Percentiles rank a stretch among this genome's conserved stretches.
Conservation (phyloP, 306 rosid genomes). For the Lathyrus aphaca region DNA sequence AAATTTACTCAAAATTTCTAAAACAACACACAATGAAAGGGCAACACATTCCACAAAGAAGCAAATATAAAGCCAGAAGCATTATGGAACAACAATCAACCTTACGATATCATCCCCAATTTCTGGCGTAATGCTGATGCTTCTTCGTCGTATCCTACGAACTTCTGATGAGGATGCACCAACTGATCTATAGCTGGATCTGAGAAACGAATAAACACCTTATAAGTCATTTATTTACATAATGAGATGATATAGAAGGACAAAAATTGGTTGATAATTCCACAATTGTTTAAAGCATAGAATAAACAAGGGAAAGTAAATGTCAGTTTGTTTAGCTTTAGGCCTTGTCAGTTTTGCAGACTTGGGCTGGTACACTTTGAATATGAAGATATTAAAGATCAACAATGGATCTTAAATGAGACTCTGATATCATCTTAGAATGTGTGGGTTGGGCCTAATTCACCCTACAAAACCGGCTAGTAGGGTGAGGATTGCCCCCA, state of each 20-base stretch:
- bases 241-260: slow-evolving; percentile 16
- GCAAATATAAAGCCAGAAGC: slow-evolving; percentile 26
- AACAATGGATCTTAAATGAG: no score
- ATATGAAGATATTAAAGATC: slow-evolving; percentile 19
- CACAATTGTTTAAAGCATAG: slow-evolving; percentile 23
- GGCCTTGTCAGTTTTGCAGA: slow-evolving; percentile 12
- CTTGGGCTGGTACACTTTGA: slow-evolving; percentile 6
- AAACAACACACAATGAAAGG: slow-evolving; percentile 15
- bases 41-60: slow-evolving; percentile 31
- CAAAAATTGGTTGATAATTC: slow-evolving; percentile 11
- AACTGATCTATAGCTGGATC: slow-evolving; percentile 73
- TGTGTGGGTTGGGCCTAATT: no score
- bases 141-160: slow-evolving; percentile 91
- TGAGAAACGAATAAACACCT: slow-evolving; percentile 36
- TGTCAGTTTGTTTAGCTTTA: slow-evolving; percentile 26
- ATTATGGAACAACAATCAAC: slow-evolving; percentile 56
- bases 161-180: slow-evolving; percentile 78
- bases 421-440: no score
- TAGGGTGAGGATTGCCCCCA: no score
- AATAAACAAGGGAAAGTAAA: slow-evolving; percentile 1
- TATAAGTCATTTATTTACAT: slow-evolving; percentile 25
- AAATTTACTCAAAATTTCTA: slow-evolving; percentile 30
- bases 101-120: slow-evolving; percentile 99
- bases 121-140: slow-evolving; percentile 98
- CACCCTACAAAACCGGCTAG: no score